Evolutionary conservation across 768 basidiomycete genomes (phyloP), one percentile per base, ranked within the genome.

Genomic region (Termitomyces sp.): DNA sequence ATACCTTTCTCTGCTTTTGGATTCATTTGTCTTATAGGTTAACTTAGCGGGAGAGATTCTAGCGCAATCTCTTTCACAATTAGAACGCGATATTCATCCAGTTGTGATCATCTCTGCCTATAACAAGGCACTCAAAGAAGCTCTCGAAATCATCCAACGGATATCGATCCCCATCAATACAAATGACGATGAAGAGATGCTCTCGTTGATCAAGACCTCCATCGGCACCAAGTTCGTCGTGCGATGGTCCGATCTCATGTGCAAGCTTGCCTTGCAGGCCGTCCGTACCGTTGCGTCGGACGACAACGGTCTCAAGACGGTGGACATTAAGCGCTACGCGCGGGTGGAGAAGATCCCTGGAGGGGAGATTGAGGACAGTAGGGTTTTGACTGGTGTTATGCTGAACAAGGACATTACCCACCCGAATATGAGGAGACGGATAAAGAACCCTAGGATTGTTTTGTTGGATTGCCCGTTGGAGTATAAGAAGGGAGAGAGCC

Each of bases 321-420:
- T 98, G 59, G 97, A 98, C 72, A 93, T 99, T 77, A 98, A 99
- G 79, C 90, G 97, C 32, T 98, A 99, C 70, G 96, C 95, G 4
- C 84, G 96, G 11, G 94, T 98, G 9, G 97, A 99, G 76, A 99
- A 98, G 78, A 83, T 99, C 10, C 94, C 97, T 1, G 97, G 97
- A 9, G 96, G 96, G 11, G 95, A 96, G 76, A 98, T 99, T 68
- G 97, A 99, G 77, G 84, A 96, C 62, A 92, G 90, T 61, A 76
- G 78, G 62, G 96, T 98, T 4, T 74, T 98, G 59, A 85, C 81
- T 57, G 96, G 97, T 50, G 89, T 99, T 58, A 94, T 99, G 89
- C 75, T 98, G 68, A 99, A 98, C 85, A 98, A 99, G 81, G 97
- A 98, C 72, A 91, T 99, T 68, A 97, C 94, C 0, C 97, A 98